Conservation (phyloP, 148 eudicot genomes). For the Nyssa sinensis region DNA sequence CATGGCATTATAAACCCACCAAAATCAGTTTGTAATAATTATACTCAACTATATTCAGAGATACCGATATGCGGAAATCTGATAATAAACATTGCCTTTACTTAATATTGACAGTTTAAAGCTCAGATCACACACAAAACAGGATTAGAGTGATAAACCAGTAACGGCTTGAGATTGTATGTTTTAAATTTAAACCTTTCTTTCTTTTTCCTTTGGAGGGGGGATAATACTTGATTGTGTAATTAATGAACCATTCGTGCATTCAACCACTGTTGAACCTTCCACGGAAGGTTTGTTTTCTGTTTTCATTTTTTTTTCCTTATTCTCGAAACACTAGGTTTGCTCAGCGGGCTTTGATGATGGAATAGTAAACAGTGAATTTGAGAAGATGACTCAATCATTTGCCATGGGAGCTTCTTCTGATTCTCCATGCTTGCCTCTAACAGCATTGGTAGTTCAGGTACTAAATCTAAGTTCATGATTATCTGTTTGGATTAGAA, state of each 20-base stretch:
- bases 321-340: slow-evolving; percentile 44
- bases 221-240: not conserved
- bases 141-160: too few relatives aligned
- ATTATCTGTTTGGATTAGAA: not conserved
- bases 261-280: not conserved
- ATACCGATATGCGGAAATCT: slow-evolving; percentile 30
- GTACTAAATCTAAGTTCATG: slow-evolving; percentile 28
- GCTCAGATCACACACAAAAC: not conserved
- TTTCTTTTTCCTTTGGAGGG: not conserved
- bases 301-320: slow-evolving; percentile 11
- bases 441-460: slow-evolving; percentile 74
- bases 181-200: not conserved
- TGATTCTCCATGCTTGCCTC: slow-evolving; percentile 61
- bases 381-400: slow-evolving; percentile 58
- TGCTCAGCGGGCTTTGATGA: slow-evolving; percentile 58
- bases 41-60: slow-evolving; percentile 11
- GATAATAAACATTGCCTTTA: slow-evolving; percentile 24
- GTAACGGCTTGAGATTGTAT: not conserved
- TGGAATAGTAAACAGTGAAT: slow-evolving; percentile 47
- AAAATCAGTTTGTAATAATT: not conserved
- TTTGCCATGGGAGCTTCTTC: slow-evolving; percentile 54
- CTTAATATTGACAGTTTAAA: not conserved
- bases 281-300: not conserved
- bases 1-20: slow-evolving; percentile 15
- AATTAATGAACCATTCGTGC: not conserved